Evolutionary conservation across 176 grass and related monocot genomes (phyloP).

Genomic region (Tillandsia fasciculata): DNA sequence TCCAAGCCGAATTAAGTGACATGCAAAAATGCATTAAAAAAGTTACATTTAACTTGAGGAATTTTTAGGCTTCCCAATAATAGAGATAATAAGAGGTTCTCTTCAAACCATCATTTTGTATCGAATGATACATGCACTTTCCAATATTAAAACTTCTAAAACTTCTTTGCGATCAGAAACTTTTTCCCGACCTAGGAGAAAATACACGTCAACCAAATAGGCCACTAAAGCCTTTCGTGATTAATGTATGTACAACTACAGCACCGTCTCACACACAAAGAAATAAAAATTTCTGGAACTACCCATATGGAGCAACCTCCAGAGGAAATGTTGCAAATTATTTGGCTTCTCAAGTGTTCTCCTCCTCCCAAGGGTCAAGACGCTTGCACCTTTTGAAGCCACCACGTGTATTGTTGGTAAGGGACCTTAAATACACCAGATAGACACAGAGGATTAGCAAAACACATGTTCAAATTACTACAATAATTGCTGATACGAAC

Average conservation of each 20-base stretch:
- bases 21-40: no score
- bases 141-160: constrained; percentile 39
- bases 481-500: no score
- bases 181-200: constrained; percentile 36
- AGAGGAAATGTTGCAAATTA: constrained; percentile 49
- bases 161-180: constrained; percentile 19
- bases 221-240: constrained; percentile 32
- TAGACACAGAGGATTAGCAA: no score
- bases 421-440: no score
- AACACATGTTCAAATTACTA: no score
- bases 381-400: constrained; percentile 18
- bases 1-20: no score
- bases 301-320: constrained; percentile 30
- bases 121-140: constrained; percentile 22
- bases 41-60: no score
- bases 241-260: constrained; percentile 50
- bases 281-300: constrained; percentile 34
- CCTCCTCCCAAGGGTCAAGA: constrained; percentile 14
- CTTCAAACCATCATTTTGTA: neutral
- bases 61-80: neutral
- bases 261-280: constrained; percentile 27
- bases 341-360: constrained; percentile 33
- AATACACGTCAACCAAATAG: constrained; percentile 30
- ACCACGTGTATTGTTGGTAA: constrained; percentile 12
- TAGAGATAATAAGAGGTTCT: neutral